Evolutionary conservation across 306 rosid species (phyloP).

Genomic region (Urtica urens): DNA sequence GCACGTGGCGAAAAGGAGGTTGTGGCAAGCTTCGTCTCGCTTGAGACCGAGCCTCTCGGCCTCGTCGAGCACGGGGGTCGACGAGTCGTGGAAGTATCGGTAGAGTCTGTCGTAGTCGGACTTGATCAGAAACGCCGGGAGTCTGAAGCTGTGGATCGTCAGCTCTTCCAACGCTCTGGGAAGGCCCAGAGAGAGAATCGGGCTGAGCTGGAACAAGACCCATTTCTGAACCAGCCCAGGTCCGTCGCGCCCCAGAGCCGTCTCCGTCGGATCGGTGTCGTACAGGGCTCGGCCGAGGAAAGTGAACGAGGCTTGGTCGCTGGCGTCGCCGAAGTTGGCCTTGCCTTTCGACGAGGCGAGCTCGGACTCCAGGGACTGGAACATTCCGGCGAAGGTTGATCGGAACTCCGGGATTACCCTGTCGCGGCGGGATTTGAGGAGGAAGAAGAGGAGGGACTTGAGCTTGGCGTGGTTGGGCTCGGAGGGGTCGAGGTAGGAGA

Average conservation of each 20-base stretch:
- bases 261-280: conserved; percentile 36
- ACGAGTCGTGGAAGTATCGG: conserved; percentile 56
- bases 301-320: conserved; percentile 70
- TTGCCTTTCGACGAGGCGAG: conserved; percentile 36
- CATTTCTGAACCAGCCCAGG: conserved; percentile 50
- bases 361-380: conserved; percentile 39
- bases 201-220: conserved; percentile 55
- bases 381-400: conserved; percentile 36
- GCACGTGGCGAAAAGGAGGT: conserved; percentile 70
- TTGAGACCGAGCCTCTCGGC: conserved; percentile 63
- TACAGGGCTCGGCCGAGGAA: conserved; percentile 47
- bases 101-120: conserved; percentile 54
- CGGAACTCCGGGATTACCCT: conserved; percentile 59
- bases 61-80: conserved; percentile 42
- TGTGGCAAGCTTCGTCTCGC: conserved; percentile 81
- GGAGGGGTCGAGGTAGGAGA: conserved; percentile 87
- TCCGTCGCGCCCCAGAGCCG: conserved; percentile 47
- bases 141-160: conserved; percentile 38
- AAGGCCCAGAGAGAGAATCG: conserved; percentile 48
- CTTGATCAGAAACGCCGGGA: conserved; percentile 47
- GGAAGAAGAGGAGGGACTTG: conserved; percentile 52
- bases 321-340: conserved; percentile 30
- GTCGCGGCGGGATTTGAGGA: conserved; percentile 44
- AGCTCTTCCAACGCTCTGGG: conserved; percentile 55
- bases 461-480: conserved; percentile 63